Evolutionary conservation across 345 rosid genomes (phyloP).

Genomic region (Rhizophora apiculata): DNA sequence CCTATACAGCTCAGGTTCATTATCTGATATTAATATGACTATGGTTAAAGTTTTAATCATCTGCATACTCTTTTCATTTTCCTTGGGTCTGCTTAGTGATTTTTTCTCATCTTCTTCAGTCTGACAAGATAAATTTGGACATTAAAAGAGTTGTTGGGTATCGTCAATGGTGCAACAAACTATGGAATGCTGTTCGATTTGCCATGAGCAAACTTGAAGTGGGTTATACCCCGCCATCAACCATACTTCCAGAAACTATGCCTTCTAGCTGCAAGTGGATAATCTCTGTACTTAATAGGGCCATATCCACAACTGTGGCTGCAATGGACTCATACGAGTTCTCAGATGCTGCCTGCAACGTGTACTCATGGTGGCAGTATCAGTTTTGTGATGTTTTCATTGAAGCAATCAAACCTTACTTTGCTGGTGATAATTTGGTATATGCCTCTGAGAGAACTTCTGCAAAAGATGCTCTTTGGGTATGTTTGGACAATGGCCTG

Average conservation of each 20-base stretch:
- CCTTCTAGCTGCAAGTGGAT: slow-evolving; percentile 94
- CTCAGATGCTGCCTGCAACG: slow-evolving; percentile 69
- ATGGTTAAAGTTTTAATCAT: background rate
- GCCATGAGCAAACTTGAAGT: slow-evolving; percentile 88
- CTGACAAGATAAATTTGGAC: slow-evolving; percentile 93
- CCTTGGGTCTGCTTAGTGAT: background rate
- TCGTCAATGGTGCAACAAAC: slow-evolving; percentile 99
- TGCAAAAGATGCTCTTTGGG: slow-evolving; percentile 74
- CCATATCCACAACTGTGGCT: slow-evolving; percentile 52
- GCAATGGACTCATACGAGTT: slow-evolving; percentile 66
- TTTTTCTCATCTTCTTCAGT: slow-evolving; percentile 36
- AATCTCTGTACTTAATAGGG: slow-evolving; percentile 71
- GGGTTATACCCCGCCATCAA: slow-evolving; percentile 51
- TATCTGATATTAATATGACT: slow-evolving; percentile 5
- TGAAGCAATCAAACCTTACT: slow-evolving; percentile 88
- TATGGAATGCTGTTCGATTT: slow-evolving; percentile 97
- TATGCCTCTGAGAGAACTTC: slow-evolving; percentile 59
- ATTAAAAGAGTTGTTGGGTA: slow-evolving; percentile 92
- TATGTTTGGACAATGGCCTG: slow-evolving; percentile 79
- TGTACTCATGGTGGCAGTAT: slow-evolving; percentile 97
- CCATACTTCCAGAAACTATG: slow-evolving; percentile 41
- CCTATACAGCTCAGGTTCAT: slow-evolving; percentile 91
- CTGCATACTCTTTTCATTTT: background rate
- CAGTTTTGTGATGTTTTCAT: slow-evolving; percentile 93
- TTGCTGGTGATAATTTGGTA: slow-evolving; percentile 46